Percentiles rank a stretch among this genome's conserved stretches.
phyloP scores from a whole-genome alignment of 2,329 filamentous ascomycete species.

The Xylaria digitata region DNA sequence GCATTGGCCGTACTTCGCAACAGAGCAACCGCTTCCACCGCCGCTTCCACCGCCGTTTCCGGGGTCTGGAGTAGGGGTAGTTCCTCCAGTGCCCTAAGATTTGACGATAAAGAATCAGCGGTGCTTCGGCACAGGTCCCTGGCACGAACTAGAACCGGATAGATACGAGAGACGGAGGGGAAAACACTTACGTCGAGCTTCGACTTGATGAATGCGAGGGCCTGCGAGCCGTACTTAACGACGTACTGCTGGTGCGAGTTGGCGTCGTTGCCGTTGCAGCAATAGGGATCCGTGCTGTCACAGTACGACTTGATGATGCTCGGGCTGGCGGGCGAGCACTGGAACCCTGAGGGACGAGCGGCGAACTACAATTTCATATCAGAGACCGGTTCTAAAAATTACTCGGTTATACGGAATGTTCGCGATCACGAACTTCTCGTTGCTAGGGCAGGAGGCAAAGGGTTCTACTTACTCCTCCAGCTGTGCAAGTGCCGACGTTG shows the following conservation, averaged over 20 bases:
- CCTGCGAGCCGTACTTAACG: conserved; percentile 67
- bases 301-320: conserved; percentile 73
- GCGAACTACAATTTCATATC: conserved; percentile 61
- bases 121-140: too few species aligned
- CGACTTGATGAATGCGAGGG: conserved; percentile 64
- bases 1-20: conserved; percentile 35
- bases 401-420: background rate
- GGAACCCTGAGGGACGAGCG: conserved; percentile 67
- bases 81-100: conserved; percentile 2
- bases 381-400: too few species aligned
- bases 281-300: conserved; percentile 72
- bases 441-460: too few species aligned
- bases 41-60: background rate
- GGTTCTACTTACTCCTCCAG: conserved; percentile 64
- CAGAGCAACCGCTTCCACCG: conserved; percentile 22
- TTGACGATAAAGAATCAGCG: background rate
- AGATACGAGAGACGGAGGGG: background rate
- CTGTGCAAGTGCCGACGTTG: conserved; percentile 69
- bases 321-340: conserved; percentile 62
- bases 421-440: too few species aligned
- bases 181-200: conserved; percentile 27
- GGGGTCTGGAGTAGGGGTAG: conserved; percentile 8
- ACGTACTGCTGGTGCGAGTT: conserved; percentile 71
- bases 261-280: conserved; percentile 71
- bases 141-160: background rate